Evolutionary conservation across 257 asterid genomes (phyloP).

Genomic region (Scutellaria barbata): DNA sequence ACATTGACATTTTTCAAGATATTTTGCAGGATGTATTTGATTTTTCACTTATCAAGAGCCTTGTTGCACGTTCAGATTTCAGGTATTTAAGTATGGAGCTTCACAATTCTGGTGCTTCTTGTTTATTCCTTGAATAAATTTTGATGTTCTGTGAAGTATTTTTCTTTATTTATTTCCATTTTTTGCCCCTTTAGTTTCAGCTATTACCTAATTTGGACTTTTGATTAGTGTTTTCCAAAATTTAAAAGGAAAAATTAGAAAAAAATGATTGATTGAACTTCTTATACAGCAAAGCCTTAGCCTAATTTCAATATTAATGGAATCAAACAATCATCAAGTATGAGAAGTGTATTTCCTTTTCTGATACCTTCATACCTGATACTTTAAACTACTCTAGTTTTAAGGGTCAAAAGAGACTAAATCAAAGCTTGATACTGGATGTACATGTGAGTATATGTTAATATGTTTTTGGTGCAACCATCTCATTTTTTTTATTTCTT

Average conservation of each 20-base stretch:
- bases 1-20: slow-evolving; percentile 32
- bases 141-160: slow-evolving; percentile 1
- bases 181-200: not conserved
- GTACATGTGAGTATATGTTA: not conserved
- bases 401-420: not conserved
- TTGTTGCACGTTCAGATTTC: slow-evolving; percentile 78
- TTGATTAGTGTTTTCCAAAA: not conserved
- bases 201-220: not conserved
- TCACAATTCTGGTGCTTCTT: not conserved
- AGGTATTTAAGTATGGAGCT: slow-evolving; percentile 49
- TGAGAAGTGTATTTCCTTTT: not conserved
- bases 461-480: not conserved
- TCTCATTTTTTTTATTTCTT: not conserved
- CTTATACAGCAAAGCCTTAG: not conserved
- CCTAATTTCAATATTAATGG: not conserved
- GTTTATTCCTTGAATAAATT: slow-evolving; percentile 2
- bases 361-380: slow-evolving; percentile 1
- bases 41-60: slow-evolving; percentile 79
- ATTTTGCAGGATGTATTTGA: slow-evolving; percentile 86
- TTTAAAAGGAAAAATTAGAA: not conserved
- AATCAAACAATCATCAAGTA: slow-evolving; percentile 3
- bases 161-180: not conserved
- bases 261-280: not conserved
- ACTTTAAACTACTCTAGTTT: not conserved
- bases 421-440: not conserved